A percentile compares a stretch with the other conserved stretches of the same genome.
These are phyloP conservation scores for Penicillium palitans DNA, from an alignment of 2,329 filamentous ascomycete species.

Conservation along the genomic window DNA sequence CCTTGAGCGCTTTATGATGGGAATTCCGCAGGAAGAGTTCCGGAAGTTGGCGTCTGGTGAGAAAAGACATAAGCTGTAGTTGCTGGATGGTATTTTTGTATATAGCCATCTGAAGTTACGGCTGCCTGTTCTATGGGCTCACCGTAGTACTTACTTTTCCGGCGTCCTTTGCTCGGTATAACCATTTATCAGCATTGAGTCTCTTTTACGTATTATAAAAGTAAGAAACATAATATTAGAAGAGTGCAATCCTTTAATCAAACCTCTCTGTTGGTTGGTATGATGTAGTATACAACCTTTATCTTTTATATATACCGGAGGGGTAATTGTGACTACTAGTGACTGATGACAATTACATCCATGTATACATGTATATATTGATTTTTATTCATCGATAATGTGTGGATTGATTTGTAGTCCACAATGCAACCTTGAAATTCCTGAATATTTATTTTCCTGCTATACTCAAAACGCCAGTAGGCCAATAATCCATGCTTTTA, in stretches of 20 bases:
- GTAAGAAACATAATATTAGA: not conserved
- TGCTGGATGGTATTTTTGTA: constrained; percentile 1
- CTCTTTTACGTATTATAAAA: not conserved
- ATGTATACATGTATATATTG: not conserved
- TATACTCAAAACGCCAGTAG: constrained; percentile 15
- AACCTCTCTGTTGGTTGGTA: not conserved
- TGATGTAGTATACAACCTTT: not conserved
- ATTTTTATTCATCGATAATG: not conserved
- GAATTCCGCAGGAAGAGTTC: constrained; percentile 87
- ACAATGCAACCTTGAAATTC: not conserved
- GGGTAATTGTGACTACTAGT: not conserved
- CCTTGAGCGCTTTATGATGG: constrained; percentile 74
- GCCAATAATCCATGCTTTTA: constrained; percentile 3
- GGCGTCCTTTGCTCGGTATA: too few relatives aligned
- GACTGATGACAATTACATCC: not conserved
- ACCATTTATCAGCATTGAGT: not conserved
- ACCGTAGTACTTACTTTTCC: not conserved
- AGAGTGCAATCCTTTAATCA: not conserved
- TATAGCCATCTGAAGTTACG: not conserved
- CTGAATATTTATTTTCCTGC: not conserved
- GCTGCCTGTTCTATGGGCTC: not conserved
- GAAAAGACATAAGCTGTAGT: constrained; percentile 89
- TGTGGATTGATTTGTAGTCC: not conserved
- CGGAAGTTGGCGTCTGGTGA: constrained; percentile 77
- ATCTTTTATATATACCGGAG: not conserved